Evolutionary conservation across 768 basidiomycete genomes (phyloP).

Genomic region (Kondoa malvinella): DNA sequence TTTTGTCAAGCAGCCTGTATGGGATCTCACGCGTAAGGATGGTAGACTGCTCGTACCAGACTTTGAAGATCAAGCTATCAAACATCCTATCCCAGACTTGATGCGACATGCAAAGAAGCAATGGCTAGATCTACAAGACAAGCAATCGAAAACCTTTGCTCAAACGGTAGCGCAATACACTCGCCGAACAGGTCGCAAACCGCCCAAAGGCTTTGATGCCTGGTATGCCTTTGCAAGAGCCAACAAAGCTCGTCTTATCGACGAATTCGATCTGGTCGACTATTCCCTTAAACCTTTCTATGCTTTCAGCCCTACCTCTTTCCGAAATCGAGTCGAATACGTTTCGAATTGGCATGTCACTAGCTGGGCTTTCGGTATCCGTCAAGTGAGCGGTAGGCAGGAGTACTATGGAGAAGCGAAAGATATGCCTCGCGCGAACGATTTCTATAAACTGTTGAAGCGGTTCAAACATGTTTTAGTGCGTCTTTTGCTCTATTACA

Average conservation of each 20-base stretch:
- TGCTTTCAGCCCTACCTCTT: conserved; percentile 25
- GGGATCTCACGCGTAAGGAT: conserved; percentile 1
- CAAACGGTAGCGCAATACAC: conserved; percentile 69
- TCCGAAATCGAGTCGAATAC: conserved; percentile 23
- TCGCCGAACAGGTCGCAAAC: conserved; percentile 53
- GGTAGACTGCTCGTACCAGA: conserved; percentile 20
- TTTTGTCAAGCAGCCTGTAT: background rate
- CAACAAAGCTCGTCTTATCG: conserved; percentile 21
- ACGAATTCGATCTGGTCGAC: conserved; percentile 31
- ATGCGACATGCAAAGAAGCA: conserved; percentile 33
- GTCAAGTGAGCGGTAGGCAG: background rate
- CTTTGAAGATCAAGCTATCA: conserved; percentile 14
- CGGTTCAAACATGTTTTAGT: conserved; percentile 22
- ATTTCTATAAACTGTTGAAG: conserved; percentile 20
- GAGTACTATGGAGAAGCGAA: background rate
- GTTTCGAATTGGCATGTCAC: conserved; percentile 4
- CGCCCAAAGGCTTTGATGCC: conserved; percentile 40
- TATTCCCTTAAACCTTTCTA: conserved; percentile 27
- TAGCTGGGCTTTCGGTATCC: background rate
- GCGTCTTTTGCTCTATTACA: conserved; percentile 13
- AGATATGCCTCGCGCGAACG: conserved; percentile 13
- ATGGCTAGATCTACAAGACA: conserved; percentile 41
- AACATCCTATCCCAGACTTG: conserved; percentile 39
- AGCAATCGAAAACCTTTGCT: conserved; percentile 60
- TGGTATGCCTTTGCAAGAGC: conserved; percentile 17